A percentile compares a stretch with the other conserved stretches of the same genome.
Evolutionary conservation across 2,329 filamentous ascomycete species (phyloP).

Genomic region (Fusarium oxysporum): DNA sequence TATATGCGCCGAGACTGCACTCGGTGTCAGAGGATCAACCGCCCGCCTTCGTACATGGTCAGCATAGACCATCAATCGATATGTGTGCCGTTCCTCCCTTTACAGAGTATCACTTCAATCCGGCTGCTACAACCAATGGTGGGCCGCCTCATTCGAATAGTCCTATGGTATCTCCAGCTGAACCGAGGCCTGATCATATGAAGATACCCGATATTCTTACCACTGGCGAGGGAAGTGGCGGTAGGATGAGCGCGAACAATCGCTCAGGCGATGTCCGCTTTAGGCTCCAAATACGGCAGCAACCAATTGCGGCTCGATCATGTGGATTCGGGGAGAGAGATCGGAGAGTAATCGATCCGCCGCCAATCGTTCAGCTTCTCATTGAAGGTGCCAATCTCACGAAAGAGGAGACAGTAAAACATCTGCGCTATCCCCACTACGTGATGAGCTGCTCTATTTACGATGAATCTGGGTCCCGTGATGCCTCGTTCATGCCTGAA

Average conservation of each 20-base stretch:
- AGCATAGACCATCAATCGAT: conserved; percentile 12
- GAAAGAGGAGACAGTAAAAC: conserved; percentile 63
- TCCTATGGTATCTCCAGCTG: conserved; percentile 24
- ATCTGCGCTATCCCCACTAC: conserved; percentile 71
- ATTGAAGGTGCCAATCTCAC: conserved; percentile 69
- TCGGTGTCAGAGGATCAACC: conserved; percentile 12
- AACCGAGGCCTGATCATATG: conserved; percentile 38
- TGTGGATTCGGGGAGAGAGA: conserved; percentile 88
- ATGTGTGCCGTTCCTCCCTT: background rate
- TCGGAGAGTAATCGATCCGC: conserved; percentile 83
- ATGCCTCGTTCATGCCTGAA: conserved; percentile 77
- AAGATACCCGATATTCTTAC: conserved; percentile 41
- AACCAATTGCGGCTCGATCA: conserved; percentile 80
- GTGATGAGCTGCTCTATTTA: conserved; percentile 83
- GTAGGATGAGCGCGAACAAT: background rate
- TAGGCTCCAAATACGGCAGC: conserved; percentile 71
- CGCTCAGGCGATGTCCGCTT: conserved; percentile 42
- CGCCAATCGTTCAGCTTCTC: conserved; percentile 81
- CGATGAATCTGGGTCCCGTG: conserved; percentile 74
- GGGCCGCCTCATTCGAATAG: conserved; percentile 6
- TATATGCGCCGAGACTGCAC: conserved; percentile 12
- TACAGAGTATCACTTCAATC: conserved; percentile 10
- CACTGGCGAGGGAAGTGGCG: background rate
- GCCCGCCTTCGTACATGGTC: conserved; percentile 3
- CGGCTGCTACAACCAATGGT: background rate